Base-by-base conservation (phyloP, 176 grass and related monocot genomes). In the sorghum (Sorghum bicolor) region DNA sequence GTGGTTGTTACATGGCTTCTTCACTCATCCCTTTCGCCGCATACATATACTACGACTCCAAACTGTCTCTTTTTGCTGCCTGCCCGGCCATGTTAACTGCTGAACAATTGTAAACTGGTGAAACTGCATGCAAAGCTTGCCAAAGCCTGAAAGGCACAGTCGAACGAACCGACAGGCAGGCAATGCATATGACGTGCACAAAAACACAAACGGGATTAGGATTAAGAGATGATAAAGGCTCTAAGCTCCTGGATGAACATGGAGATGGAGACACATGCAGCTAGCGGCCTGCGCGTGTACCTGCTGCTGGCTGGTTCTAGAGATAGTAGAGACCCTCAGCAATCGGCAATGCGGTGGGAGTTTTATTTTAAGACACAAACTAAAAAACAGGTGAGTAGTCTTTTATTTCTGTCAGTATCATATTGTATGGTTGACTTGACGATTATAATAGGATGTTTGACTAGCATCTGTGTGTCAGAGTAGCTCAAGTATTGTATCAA, bases 371-470 rank as follows among this genome's bases (percentile, higher is more conserved):
- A 4, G 38, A 2, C 1, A 15, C 3, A 28, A 38, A 10, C 20
- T 6, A 16, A 8, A 16, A 8, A 72, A 72, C n/a, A 45, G 3
- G 41, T 28, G 14, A 12, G 36, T 24, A 24, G 67, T 45, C 70
- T 72, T 43, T 64, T 31, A 13, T 67, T 32, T 80, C 0, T 47
- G 62, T 30, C 16, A 29, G 8, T 58, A 33, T 44, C 17, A 2
- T 78, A 70, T 70, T 3, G 55, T 44, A 70, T 78, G 74, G 64
- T 78, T 85, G 74, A 85, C 74, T 28, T 37, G 14, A 79, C 16
- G 76, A 65, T 64, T 44, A 22, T 8, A 64, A 79, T 65, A 45
- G 38, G 38, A 64, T 20, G 38, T 12, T 30, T 65, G 38, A 79
- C 38, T 17, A 64, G 38, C 38, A 63, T 31, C 16, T 31, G 2